Evolutionary conservation across 345 rosid genomes (phyloP).

Genomic region (Aethionema arabicum): DNA sequence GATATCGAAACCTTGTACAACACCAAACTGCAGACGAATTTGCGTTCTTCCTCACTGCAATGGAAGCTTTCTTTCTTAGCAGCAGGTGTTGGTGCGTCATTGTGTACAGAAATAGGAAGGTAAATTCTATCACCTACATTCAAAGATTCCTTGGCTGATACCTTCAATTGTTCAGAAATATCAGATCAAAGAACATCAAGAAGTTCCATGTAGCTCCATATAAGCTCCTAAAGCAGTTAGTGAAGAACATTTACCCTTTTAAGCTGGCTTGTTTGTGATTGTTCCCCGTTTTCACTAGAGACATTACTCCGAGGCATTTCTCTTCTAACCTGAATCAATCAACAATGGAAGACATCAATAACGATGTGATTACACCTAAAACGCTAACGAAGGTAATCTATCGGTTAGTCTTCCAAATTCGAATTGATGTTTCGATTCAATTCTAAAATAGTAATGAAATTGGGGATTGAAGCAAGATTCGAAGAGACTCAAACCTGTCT

Average conservation of each 20-base stretch:
- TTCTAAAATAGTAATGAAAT: background rate
- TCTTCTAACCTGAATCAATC: constrained; percentile 61
- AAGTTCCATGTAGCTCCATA: background rate
- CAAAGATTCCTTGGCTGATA: constrained; percentile 74
- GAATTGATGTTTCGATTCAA: background rate
- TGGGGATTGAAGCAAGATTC: background rate
- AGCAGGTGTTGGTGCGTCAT: constrained; percentile 36
- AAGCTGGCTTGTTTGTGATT: constrained; percentile 39
- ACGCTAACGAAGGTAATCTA: background rate
- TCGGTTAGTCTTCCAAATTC: background rate
- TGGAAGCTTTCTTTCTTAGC: constrained; percentile 42
- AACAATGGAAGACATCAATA: constrained; percentile 4
- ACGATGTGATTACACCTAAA: background rate
- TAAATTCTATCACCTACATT: constrained; percentile 67
- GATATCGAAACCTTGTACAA: constrained; percentile 66
- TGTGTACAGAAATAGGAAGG: constrained; percentile 60
- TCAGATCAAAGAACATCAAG: constrained; percentile 27
- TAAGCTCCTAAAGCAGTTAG: constrained; percentile 7
- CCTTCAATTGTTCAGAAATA: constrained; percentile 47
- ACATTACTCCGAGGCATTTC: constrained; percentile 35
- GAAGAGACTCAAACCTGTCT: constrained; percentile 58
- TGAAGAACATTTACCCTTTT: constrained; percentile 55
- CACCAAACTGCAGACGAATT: constrained; percentile 61
- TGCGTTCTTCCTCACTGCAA: constrained; percentile 60
- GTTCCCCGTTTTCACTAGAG: constrained; percentile 36